A percentile compares a stretch with the other conserved stretches of the same genome.
phyloP scores from a whole-genome alignment of 164 flowering plant species.

The Chimonanthus praecox region DNA sequence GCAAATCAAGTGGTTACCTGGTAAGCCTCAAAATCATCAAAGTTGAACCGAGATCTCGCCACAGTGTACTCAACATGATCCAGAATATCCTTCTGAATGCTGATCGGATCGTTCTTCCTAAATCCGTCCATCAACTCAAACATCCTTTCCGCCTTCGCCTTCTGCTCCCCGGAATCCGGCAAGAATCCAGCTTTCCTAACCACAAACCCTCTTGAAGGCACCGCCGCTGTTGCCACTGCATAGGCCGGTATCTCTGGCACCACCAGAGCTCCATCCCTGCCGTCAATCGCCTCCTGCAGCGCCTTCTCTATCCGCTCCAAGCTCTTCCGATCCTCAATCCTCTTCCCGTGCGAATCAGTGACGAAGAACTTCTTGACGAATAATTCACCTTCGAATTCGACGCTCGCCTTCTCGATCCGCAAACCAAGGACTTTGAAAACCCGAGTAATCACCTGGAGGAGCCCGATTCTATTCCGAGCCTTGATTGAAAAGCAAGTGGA shows the following conservation, averaged over 20 bases:
- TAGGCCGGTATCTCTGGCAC: neutral
- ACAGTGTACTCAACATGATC: slow-evolving; percentile 57
- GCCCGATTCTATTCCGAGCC: slow-evolving; percentile 42
- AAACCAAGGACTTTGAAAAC: slow-evolving; percentile 47
- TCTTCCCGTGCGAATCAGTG: slow-evolving; percentile 38
- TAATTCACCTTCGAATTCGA: slow-evolving; percentile 39
- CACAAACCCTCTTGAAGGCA: slow-evolving; percentile 26
- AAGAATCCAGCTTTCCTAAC: slow-evolving; percentile 32
- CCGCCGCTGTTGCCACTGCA: slow-evolving; percentile 6
- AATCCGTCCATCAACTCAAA: slow-evolving; percentile 51
- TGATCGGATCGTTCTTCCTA: slow-evolving; percentile 41
- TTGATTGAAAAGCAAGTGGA: slow-evolving; percentile 36
- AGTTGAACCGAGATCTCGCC: slow-evolving; percentile 47
- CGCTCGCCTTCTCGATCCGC: slow-evolving; percentile 32
- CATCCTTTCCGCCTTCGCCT: slow-evolving; percentile 44
- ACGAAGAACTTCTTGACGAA: slow-evolving; percentile 41
- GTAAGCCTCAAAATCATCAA: slow-evolving; percentile 66
- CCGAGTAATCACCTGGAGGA: slow-evolving; percentile 43
- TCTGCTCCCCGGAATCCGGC: slow-evolving; percentile 17
- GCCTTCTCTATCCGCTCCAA: slow-evolving; percentile 40
- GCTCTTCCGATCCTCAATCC: slow-evolving; percentile 29
- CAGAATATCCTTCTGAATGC: slow-evolving; percentile 49
- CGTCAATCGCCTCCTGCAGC: slow-evolving; percentile 37
- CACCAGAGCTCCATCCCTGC: slow-evolving; percentile 3
- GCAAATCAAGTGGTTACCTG: slow-evolving; percentile 30